Base-by-base conservation (phyloP, 495 filamentous ascomycete species). In the Hypoxylon cercidicola region DNA sequence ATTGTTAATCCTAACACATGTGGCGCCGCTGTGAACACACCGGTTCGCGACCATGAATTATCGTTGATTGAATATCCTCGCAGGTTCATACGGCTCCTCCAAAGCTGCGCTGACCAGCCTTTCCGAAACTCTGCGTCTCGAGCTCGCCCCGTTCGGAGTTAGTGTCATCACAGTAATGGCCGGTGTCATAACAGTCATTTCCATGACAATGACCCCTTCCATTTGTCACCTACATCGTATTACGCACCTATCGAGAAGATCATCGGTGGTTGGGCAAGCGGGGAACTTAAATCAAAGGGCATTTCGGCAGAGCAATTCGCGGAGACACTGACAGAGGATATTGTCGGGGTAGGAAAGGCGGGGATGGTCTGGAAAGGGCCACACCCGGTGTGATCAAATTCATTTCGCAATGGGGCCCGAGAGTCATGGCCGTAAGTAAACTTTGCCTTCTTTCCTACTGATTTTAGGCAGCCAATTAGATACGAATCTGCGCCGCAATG, bases 71-170 rank as follows among this genome's bases (percentile, higher is more conserved):
- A 2, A 9, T 37, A 32, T n/a, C 34, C 3, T 37, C 57, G 7
- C 28, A 77, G 76, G 71, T 2, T 45, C 74, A 12, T 79, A 80
- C 47, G 43, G 45, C 3, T 63, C 68, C 11, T 77, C 77, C n/a
- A 80, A 80, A 50, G 66, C 73, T 1, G 74, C 77, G 3, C 37
- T 75, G 11, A 70, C 50, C 3, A 53, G 35, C 5, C 40, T 74
- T 4, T 71, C 64, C 45, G 78, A 79, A 6, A 75, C 72, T 6
- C 62, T 79, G 21, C 71, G 79, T 9, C 62, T 78, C 0, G 79
- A 81, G 53, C 64, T 81, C 0, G 66, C 56, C 4, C 79, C 77
- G 0, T 68, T 80, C 5, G 76, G 69, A 18, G 74, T 80, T n/a
- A 61, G 39, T 1, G 74, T 79, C 10, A 46, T 37, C 34, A 37